Base-by-base conservation (phyloP, 768 basidiomycete species). In the Boletellus emodensis region DNA sequence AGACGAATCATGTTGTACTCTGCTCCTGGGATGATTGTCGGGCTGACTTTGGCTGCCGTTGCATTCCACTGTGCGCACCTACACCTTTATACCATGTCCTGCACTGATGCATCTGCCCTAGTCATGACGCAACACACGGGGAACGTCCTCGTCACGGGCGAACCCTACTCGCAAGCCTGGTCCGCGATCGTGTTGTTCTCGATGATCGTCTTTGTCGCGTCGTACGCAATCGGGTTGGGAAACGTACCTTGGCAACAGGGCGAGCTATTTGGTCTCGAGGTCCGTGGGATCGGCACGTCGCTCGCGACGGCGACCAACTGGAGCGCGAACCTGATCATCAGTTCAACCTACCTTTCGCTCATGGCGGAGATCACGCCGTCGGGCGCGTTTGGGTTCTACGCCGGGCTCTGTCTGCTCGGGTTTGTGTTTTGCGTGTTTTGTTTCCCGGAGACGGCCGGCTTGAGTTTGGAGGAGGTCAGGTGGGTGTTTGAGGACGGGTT, bases 171-270 rank as follows among this genome's bases (percentile, higher is more conserved):
- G 3, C 74, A 63, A 26, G 63, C 74, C 14, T 89, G 83, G 83
- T 85, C 84, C 5, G 77, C 76, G 1, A 68, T 87, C 50, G 85
- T 91, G 3, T 66, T 91, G n/a, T 53, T 84, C 6, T 79, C 84
- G n/a, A 91, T 92, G 86, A 81, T 93, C 56, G 62, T 87, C 56
- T 92, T 85, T 67, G 88, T 90, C 18, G 85, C 85, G 1, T 84
- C 84, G 10, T 93, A 92, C 60, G 90, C 87, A 0, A 85, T 79
- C 3, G 85, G 88, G 4, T 69, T 90, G 14, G 88, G 88, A 1
- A 87, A 88, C 59, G 82, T 90, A 2, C 90, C 90, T 0, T 91
- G 90, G 90, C 87, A 90, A 60, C 90, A 90, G 65, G 88, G 87
- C 39, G 90, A 91, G 62, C 75, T 93, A 11, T 92, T 92, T 69